phyloP scores from a whole-genome alignment of 1,284 basidiomycete species.

The Austroboletus rostrupii region DNA sequence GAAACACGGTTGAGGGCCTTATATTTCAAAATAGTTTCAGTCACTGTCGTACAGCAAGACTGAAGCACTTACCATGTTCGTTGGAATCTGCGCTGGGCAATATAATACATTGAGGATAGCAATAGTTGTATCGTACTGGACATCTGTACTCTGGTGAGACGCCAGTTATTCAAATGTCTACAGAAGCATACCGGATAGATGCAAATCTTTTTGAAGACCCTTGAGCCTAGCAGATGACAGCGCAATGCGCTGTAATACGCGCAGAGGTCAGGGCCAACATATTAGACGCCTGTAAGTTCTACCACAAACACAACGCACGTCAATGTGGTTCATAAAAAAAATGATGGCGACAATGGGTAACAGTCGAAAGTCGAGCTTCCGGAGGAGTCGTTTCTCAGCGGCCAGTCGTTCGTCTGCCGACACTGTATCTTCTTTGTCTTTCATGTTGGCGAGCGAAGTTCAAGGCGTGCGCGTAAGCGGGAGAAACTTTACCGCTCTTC shows the following conservation, averaged over 20 bases:
- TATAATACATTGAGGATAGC: slow-evolving; percentile 61
- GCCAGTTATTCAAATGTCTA: slow-evolving; percentile 8
- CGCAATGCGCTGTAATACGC: slow-evolving; percentile 46
- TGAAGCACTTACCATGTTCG: slow-evolving; percentile 49
- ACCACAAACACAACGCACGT: slow-evolving; percentile 38
- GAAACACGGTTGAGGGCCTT: slow-evolving; percentile 49
- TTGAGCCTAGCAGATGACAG: slow-evolving; percentile 58
- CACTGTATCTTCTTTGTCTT: neutral
- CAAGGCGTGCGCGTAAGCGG: no score
- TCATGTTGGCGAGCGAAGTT: neutral
- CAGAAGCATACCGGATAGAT: slow-evolving; percentile 40
- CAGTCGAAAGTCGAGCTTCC: slow-evolving; percentile 55
- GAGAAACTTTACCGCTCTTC: no score
- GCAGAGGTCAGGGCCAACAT: neutral
- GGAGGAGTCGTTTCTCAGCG: slow-evolving; percentile 42
- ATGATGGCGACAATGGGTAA: slow-evolving; percentile 60
- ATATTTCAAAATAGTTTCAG: neutral
- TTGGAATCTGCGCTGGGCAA: slow-evolving; percentile 60
- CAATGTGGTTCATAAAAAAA: slow-evolving; percentile 69
- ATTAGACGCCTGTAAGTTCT: no score
- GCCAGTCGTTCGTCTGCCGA: slow-evolving; percentile 7
- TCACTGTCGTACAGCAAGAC: neutral
- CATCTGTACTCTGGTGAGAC: slow-evolving; percentile 35
- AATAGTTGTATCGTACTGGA: slow-evolving; percentile 58
- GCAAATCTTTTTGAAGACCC: slow-evolving; percentile 55